phyloP scores from a whole-genome alignment of 2,329 filamentous ascomycete genomes.

The Microdochium nivale region DNA sequence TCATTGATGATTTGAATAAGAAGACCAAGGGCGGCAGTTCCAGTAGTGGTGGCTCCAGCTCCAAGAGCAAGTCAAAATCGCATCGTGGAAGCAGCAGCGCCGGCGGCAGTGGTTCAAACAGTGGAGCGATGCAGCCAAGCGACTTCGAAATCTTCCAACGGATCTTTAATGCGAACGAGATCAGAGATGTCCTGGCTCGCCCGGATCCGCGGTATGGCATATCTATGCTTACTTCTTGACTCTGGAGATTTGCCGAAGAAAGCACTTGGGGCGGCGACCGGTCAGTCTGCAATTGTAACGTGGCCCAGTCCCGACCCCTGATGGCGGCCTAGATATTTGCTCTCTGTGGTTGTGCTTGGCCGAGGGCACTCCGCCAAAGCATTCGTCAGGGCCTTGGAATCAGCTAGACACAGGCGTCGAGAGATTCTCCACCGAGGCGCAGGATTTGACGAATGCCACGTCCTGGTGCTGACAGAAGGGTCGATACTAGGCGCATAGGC shows the following conservation, averaged over 20 bases:
- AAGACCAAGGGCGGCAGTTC: slow-evolving; percentile 25
- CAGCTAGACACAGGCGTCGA: no score
- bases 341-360: no score
- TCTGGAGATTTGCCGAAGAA: not conserved
- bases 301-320: no score
- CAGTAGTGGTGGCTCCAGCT: slow-evolving; percentile 5
- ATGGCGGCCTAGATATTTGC: no score
- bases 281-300: slow-evolving; percentile 3
- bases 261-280: not conserved
- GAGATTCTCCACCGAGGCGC: no score
- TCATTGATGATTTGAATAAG: slow-evolving; percentile 46
- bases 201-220: slow-evolving; percentile 47
- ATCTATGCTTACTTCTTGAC: slow-evolving; percentile 37
- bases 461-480: no score
- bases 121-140: slow-evolving; percentile 14
- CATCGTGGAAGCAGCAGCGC: slow-evolving; percentile 20
- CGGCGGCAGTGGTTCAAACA: slow-evolving; percentile 9
- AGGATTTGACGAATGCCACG: no score
- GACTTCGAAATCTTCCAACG: slow-evolving; percentile 46
- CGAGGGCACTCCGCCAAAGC: no score
- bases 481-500: no score
- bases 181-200: slow-evolving; percentile 38
- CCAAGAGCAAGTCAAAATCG: slow-evolving; percentile 20
- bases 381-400: no score
- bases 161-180: slow-evolving; percentile 41